phyloP scores from a whole-genome alignment of 2,329 filamentous ascomycete species.

The Diplodia corticola region DNA sequence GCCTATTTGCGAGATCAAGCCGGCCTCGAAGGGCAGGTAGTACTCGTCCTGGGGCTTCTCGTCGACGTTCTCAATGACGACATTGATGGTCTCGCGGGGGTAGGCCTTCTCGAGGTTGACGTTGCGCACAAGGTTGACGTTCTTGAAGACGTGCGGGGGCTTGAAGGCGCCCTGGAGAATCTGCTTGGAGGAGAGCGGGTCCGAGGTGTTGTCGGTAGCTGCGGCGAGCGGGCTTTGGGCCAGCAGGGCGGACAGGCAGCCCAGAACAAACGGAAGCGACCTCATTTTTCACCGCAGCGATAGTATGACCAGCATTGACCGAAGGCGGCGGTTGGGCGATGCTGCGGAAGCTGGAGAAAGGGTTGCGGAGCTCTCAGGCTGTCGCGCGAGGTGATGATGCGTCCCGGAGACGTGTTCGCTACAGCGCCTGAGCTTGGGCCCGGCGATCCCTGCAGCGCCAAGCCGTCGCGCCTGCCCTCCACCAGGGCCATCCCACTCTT shows the following conservation, averaged over 20 bases:
- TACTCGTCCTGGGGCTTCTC: conserved; percentile 81
- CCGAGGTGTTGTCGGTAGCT: conserved; percentile 59
- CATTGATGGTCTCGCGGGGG: conserved; percentile 85
- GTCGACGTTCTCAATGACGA: conserved; percentile 88
- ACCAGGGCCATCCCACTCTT: conserved; percentile 27
- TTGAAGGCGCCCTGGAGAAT: conserved; percentile 62
- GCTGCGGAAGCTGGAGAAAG: conserved; percentile 23
- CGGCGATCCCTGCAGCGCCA: conserved; percentile 22
- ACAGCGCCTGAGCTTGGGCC: conserved; percentile 26
- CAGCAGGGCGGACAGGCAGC: conserved; percentile 55
- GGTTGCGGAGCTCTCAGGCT: conserved; percentile 25
- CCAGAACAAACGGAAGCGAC: conserved; percentile 38
- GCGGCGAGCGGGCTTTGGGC: conserved; percentile 58
- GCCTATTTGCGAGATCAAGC: conserved; percentile 74
- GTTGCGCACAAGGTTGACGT: conserved; percentile 84
- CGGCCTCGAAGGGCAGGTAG: conserved; percentile 80
- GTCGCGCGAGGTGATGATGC: conserved; percentile 34
- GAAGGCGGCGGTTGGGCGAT: conserved; percentile 26
- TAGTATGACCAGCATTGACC: conserved; percentile 36
- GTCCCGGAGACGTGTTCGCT: conserved; percentile 39
- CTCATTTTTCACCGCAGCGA: conserved; percentile 41
- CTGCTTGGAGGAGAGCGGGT: conserved; percentile 56
- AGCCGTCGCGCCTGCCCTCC: conserved; percentile 25
- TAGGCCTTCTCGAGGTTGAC: conserved; percentile 94
- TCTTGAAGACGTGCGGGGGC: conserved; percentile 89